phyloP scores from a whole-genome alignment of 2,329 filamentous ascomycete species.

The Claviceps africana region DNA sequence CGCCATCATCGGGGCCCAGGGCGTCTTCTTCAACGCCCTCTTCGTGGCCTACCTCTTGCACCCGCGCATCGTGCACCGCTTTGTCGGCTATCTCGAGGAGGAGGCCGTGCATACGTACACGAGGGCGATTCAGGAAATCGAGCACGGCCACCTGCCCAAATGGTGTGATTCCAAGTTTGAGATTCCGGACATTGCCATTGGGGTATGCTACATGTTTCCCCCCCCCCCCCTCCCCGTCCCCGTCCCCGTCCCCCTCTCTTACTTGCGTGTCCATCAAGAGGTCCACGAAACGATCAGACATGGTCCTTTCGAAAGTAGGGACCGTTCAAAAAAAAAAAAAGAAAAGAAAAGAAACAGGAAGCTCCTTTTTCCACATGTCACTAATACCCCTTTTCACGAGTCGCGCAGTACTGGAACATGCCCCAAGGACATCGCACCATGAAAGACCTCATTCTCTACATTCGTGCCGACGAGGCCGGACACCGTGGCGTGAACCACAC shows the following conservation, averaged over 20 bases:
- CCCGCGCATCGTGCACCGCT: slow-evolving; percentile 80
- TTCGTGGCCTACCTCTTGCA: slow-evolving; percentile 81
- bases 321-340: too few species aligned
- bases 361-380: too few species aligned
- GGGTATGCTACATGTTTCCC: slow-evolving; percentile 19
- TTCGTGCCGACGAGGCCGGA: slow-evolving; percentile 78
- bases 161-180: slow-evolving; percentile 58
- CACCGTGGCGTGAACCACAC: slow-evolving; percentile 96
- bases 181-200: slow-evolving; percentile 77
- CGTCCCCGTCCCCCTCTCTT: background rate
- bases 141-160: slow-evolving; percentile 65
- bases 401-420: slow-evolving; percentile 70
- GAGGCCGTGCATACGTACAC: slow-evolving; percentile 95
- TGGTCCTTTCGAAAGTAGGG: background rate
- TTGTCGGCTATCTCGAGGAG: slow-evolving; percentile 94
- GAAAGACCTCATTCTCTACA: slow-evolving; percentile 75
- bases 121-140: slow-evolving; percentile 73
- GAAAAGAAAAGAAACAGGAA: background rate
- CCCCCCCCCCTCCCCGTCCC: background rate
- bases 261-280: background rate
- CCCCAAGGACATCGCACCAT: slow-evolving; percentile 70
- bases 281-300: too few species aligned
- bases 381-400: background rate
- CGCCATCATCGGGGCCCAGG: slow-evolving; percentile 84
- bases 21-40: slow-evolving; percentile 90